Conservation (phyloP, 352 stramenopile genomes). For the Pythium rhizo-oryzae region DNA sequence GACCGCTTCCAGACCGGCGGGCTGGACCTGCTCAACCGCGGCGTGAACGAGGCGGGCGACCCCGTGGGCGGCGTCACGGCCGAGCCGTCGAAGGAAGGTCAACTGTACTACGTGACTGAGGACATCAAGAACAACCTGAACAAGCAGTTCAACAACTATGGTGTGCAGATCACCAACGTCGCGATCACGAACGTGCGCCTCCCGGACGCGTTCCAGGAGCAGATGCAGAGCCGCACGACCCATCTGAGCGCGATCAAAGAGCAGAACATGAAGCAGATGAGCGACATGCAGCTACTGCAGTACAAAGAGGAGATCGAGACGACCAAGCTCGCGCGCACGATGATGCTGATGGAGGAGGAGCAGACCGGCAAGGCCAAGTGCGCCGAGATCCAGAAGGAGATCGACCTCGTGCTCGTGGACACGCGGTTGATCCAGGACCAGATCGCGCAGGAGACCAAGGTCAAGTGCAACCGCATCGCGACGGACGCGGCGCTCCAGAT, state of each 20-base stretch:
- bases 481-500: conserved; percentile 36
- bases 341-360: conserved; percentile 65
- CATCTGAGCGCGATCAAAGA: conserved; percentile 70
- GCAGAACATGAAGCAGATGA: conserved; percentile 82
- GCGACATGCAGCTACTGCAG: conserved; percentile 71
- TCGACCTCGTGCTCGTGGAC: conserved; percentile 55
- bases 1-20: conserved; percentile 62
- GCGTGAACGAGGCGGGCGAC: conserved; percentile 29
- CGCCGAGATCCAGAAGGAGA: conserved; percentile 59
- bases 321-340: conserved; percentile 49
- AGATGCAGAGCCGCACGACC: conserved; percentile 72
- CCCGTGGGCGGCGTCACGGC: conserved; percentile 20
- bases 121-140: conserved; percentile 74
- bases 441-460: conserved; percentile 52
- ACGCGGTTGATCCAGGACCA: conserved; percentile 49
- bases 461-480: conserved; percentile 43
- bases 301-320: conserved; percentile 60
- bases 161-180: conserved; percentile 67
- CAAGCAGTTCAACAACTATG: conserved; percentile 67
- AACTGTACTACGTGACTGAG: conserved; percentile 57
- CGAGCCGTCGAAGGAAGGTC: conserved; percentile 8
- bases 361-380: conserved; percentile 57
- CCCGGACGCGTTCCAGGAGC: conserved; percentile 58
- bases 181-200: conserved; percentile 70
- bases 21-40: conserved; percentile 38